Percentiles rank a stretch among this genome's conserved stretches.
phyloP scores from a whole-genome alignment of 1,284 basidiomycete genomes.

The Cutaneotrichosporon dermatis region DNA sequence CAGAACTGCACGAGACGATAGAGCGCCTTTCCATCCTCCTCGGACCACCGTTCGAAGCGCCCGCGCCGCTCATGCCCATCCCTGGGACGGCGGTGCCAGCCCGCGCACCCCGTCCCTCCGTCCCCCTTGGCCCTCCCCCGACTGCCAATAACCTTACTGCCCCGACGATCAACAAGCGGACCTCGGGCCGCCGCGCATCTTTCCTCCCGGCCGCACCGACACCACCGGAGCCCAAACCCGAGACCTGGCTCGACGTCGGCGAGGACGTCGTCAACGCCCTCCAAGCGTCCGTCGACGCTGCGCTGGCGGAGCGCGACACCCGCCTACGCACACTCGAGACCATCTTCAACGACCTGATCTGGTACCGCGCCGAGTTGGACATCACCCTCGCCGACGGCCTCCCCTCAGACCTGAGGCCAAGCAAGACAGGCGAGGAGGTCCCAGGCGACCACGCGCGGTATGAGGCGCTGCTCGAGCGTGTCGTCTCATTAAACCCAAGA shows the following conservation, averaged over 20 bases:
- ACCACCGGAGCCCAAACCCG: background rate
- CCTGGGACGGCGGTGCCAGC: constrained; percentile 17
- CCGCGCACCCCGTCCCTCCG: background rate
- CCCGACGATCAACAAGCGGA: constrained; percentile 16
- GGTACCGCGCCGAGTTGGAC: constrained; percentile 41
- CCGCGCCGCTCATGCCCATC: constrained; percentile 34
- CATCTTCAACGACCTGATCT: constrained; percentile 38
- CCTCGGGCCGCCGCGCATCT: constrained; percentile 9
- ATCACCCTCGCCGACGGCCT: constrained; percentile 23
- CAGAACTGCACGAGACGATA: constrained; percentile 21
- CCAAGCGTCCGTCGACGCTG: constrained; percentile 27
- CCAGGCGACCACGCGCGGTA: constrained; percentile 31
- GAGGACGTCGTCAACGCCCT: constrained; percentile 35
- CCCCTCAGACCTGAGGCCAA: constrained; percentile 33
- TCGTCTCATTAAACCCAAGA: constrained; percentile 25
- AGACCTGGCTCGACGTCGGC: constrained; percentile 35
- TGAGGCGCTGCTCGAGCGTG: constrained; percentile 24
- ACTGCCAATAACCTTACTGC: constrained; percentile 4
- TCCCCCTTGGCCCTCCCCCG: background rate
- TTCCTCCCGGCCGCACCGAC: background rate
- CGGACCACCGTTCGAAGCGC: constrained; percentile 37
- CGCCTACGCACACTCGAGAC: constrained; percentile 32
- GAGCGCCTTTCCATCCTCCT: constrained; percentile 33
- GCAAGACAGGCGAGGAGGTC: constrained; percentile 25
- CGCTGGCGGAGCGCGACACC: constrained; percentile 35